Evolutionary conservation across 352 stramenopile genomes (phyloP), one percentile per base, ranked within the genome.

Genomic region (Phytopythium helicoides): DNA sequence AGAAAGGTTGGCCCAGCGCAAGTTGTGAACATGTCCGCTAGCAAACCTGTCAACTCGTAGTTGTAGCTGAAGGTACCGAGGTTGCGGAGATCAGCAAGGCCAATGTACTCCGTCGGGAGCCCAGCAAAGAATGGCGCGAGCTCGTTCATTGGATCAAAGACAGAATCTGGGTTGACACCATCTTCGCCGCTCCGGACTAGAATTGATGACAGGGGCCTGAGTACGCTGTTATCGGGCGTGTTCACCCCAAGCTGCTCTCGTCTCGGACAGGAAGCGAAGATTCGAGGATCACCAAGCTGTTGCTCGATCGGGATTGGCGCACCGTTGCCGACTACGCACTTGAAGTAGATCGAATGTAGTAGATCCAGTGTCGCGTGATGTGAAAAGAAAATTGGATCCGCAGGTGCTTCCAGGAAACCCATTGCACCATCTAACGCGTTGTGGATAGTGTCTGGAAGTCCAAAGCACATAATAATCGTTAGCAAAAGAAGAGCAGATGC

Each of bases 331-430:
- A 93, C 64, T 6, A 76, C 60, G 37, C 86, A 95, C 47, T 95
- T 84, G 66, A 88, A 80, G 68, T 81, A 94, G 52, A 94, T 91
- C 10, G 80, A 85, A 62, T 94, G 85, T 26, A 95, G 62, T 38
- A 94, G 54, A 52, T 95, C 86, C 48, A 95, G 70, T n/a, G 75
- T 66, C 23, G 84, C 68, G 64, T 95, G 86, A 49, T 95, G 86
- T 26, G 84, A 94, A 49, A 75, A 95, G 68, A 95, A 95, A 47
- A 95, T 92, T 6, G 84, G 84, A 28, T 95, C 86, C 1, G 82
- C 74, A 3, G 85, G 79, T 11, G 86, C 79, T 62, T 93, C 79
- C 42, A 94, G 56, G 38, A 80, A 50, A 21, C 64, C 69, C 84
- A 95, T 94, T 35, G 71, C 69, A 5, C 82, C 86, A 3, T 46